phyloP scores from a whole-genome alignment of 73 alveolate species.

The Tetrahymena elliotti region DNA sequence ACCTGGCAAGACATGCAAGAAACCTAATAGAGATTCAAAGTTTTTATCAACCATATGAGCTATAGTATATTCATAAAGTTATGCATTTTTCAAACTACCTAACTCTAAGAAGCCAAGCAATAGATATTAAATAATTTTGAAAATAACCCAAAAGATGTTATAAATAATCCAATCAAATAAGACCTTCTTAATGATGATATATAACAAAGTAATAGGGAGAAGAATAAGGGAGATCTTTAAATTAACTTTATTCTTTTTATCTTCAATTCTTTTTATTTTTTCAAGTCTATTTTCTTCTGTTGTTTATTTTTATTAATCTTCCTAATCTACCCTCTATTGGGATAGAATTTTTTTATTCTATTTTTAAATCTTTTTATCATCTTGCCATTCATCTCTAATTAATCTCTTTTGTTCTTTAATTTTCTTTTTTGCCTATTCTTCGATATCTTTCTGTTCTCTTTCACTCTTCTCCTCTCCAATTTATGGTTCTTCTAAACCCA shows the following conservation, averaged over 20 bases:
- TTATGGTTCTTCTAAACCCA: background rate
- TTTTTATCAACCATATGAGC: conserved; percentile 45
- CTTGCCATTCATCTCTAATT: background rate
- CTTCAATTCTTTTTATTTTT: background rate
- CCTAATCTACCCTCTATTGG: background rate
- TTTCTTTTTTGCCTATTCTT: background rate
- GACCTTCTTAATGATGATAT: background rate
- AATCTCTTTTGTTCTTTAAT: background rate
- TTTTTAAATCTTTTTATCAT: background rate
- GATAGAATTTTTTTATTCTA: background rate
- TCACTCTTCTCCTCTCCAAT: background rate
- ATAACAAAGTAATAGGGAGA: background rate
- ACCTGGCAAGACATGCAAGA: conserved; percentile 49
- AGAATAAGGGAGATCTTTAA: background rate
- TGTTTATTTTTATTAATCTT: background rate
- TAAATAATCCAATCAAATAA: background rate
- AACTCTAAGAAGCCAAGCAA: background rate
- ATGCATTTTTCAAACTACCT: background rate
- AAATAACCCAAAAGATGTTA: background rate
- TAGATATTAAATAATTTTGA: background rate
- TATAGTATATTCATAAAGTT: conserved; percentile 32
- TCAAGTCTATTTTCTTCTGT: background rate
- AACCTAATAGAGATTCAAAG: conserved; percentile 44
- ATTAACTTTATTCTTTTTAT: background rate
- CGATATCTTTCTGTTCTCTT: background rate